phyloP scores from a whole-genome alignment of 768 basidiomycete genomes.

The Boletus barrowsii region DNA sequence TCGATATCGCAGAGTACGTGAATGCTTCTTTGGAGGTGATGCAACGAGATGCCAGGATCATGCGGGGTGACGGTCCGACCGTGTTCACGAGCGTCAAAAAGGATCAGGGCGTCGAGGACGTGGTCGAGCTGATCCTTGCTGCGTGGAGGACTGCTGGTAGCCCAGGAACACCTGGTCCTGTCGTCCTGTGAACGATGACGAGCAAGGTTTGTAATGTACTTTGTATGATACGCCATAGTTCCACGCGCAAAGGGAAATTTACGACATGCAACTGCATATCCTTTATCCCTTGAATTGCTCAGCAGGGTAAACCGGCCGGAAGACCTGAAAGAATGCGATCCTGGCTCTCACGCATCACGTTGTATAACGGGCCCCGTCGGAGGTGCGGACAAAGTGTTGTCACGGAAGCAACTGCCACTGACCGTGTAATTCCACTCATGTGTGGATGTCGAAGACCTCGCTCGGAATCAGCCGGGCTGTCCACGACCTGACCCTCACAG shows the following conservation, averaged over 20 bases:
- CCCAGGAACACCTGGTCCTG: constrained; percentile 54
- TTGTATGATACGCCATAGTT: not conserved
- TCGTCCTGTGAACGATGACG: constrained; percentile 21
- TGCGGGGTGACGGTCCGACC: constrained; percentile 94
- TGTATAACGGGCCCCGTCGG: not conserved
- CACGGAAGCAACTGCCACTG: not conserved
- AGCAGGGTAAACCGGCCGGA: not conserved
- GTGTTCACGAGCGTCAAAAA: constrained; percentile 85
- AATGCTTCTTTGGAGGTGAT: constrained; percentile 93
- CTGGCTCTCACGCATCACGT: constrained; percentile 9
- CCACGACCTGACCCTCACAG: not conserved
- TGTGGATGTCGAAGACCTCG: not conserved
- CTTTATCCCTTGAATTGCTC: not conserved
- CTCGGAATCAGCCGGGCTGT: not conserved
- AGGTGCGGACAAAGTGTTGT: not conserved
- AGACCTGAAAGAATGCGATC: not conserved
- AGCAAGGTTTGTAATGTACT: not conserved
- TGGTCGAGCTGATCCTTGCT: constrained; percentile 75
- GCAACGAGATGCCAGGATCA: constrained; percentile 87
- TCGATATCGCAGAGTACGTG: constrained; percentile 89
- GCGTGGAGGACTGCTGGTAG: constrained; percentile 87
- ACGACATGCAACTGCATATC: constrained; percentile 4
- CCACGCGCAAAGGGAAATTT: not conserved
- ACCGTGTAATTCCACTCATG: not conserved
- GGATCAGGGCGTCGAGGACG: constrained; percentile 74